A percentile compares a stretch with the other conserved stretches of the same genome.
These are phyloP conservation scores for Mortierella sp. DNA, from an alignment of 371 early-diverging fungal genomes.

Conservation along the genomic window DNA sequence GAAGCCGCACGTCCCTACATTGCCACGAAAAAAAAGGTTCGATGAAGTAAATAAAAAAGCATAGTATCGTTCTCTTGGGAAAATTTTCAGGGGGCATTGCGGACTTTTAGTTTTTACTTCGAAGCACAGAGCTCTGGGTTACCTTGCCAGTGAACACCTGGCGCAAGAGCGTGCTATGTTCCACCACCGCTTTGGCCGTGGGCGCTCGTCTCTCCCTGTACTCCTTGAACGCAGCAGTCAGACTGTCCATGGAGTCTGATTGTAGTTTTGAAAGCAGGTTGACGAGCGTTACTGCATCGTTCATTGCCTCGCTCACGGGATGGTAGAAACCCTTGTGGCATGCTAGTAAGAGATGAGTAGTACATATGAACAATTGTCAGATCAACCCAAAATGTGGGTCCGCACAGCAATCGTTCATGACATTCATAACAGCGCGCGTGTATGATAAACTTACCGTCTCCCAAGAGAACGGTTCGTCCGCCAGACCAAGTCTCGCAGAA, in stretches of 20 bases:
- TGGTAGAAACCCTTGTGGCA: slow-evolving; percentile 44
- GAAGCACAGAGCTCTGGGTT: neutral
- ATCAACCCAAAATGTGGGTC: too few relatives aligned
- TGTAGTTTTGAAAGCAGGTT: slow-evolving; percentile 32
- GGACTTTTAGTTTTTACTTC: too few relatives aligned
- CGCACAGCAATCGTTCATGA: too few relatives aligned
- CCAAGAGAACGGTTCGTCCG: slow-evolving; percentile 47
- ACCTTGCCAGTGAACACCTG: slow-evolving; percentile 55
- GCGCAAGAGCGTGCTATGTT: slow-evolving; percentile 31
- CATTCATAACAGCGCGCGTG: neutral
- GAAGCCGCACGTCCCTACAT: slow-evolving; percentile 47
- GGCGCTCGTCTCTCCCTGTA: slow-evolving; percentile 36
- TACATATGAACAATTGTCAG: neutral
- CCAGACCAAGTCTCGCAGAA: slow-evolving; percentile 54
- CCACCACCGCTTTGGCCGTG: slow-evolving; percentile 40
- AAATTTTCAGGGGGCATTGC: too few relatives aligned
- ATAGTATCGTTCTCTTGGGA: too few relatives aligned
- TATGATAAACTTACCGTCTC: slow-evolving; percentile 37
- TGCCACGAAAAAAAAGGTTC: neutral
- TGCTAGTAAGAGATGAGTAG: slow-evolving; percentile 1
- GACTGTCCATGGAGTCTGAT: slow-evolving; percentile 21
- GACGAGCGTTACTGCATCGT: slow-evolving; percentile 45
- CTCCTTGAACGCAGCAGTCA: slow-evolving; percentile 32
- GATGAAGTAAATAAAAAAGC: neutral
- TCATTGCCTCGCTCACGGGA: slow-evolving; percentile 51